phyloP scores from a whole-genome alignment of 352 stramenopile species.

The Phytophthora ohioensis region DNA sequence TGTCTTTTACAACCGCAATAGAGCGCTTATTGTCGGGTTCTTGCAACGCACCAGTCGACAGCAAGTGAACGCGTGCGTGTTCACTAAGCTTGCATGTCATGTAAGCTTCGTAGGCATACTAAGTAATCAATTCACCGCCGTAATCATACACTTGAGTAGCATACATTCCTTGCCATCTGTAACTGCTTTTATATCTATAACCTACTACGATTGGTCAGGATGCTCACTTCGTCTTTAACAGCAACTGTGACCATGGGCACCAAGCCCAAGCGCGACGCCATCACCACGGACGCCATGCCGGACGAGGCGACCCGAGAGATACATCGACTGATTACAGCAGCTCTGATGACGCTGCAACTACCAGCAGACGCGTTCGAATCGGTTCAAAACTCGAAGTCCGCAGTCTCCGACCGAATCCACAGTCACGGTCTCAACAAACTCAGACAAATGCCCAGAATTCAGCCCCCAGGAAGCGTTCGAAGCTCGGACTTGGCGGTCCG shows the following conservation, averaged over 20 bases:
- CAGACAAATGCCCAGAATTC: conserved; percentile 35
- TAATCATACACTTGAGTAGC: conserved; percentile 12
- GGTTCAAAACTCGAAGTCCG: neutral
- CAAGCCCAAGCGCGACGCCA: conserved; percentile 33
- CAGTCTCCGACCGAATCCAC: conserved; percentile 16
- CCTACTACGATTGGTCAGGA: conserved; percentile 16
- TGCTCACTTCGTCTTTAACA: conserved; percentile 13
- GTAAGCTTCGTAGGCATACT: neutral
- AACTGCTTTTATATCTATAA: conserved; percentile 4
- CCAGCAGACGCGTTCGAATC: conserved; percentile 20
- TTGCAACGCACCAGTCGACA: neutral
- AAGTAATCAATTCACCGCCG: neutral
- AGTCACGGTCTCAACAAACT: conserved; percentile 29
- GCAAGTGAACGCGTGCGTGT: neutral
- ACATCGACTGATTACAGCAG: conserved; percentile 15
- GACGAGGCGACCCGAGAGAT: conserved; percentile 23
- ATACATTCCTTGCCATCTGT: neutral
- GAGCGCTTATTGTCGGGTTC: neutral
- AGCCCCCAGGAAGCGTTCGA: conserved; percentile 37
- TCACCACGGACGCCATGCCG: conserved; percentile 14
- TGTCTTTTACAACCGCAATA: neutral
- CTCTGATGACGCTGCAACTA: conserved; percentile 23
- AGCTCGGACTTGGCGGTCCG: conserved; percentile 42
- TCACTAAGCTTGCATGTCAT: neutral
- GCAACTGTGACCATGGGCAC: conserved; percentile 23